Percentiles rank a stretch among this genome's conserved stretches.
Evolutionary conservation across 129 eudicot genomes (phyloP).

Genomic region (Apium graveolens): DNA sequence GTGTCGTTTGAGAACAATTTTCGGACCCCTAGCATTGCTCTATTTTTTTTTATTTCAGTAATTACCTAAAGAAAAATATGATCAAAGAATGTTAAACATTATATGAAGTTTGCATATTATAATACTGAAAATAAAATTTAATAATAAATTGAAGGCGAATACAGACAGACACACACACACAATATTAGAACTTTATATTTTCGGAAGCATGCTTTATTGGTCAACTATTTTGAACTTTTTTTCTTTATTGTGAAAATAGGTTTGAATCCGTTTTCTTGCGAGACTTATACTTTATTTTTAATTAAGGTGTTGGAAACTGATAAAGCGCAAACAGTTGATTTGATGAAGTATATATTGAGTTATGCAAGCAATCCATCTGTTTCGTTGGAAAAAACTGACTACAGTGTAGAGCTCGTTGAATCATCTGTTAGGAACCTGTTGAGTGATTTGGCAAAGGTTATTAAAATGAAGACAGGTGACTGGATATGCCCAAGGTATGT

Average conservation of each 20-base stretch:
- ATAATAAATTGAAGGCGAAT: background rate
- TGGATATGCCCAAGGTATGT: slow-evolving; percentile 87
- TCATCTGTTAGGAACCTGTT: slow-evolving; percentile 66
- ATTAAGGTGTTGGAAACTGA: slow-evolving; percentile 50
- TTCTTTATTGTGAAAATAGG: background rate
- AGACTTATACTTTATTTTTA: background rate
- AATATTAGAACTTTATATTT: background rate
- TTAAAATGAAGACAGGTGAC: slow-evolving; percentile 75
- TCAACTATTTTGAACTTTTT: background rate
- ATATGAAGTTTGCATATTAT: background rate
- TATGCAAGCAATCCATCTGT: slow-evolving; percentile 68
- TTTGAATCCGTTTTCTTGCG: background rate
- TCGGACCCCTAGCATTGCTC: background rate
- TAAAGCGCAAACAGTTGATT: slow-evolving; percentile 55
- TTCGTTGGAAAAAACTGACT: slow-evolving; percentile 36
- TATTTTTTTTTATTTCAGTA: no score
- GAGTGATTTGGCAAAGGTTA: slow-evolving; percentile 37
- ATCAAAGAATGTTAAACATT: background rate
- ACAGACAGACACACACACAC: no score
- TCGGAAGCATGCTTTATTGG: background rate
- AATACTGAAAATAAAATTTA: no score
- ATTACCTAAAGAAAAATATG: background rate
- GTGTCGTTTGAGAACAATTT: no score
- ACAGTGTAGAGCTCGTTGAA: slow-evolving; percentile 42
- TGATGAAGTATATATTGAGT: slow-evolving; percentile 78